Conservation (phyloP, 176 grass and related monocot species). For the Oryza rufipogon region DNA sequence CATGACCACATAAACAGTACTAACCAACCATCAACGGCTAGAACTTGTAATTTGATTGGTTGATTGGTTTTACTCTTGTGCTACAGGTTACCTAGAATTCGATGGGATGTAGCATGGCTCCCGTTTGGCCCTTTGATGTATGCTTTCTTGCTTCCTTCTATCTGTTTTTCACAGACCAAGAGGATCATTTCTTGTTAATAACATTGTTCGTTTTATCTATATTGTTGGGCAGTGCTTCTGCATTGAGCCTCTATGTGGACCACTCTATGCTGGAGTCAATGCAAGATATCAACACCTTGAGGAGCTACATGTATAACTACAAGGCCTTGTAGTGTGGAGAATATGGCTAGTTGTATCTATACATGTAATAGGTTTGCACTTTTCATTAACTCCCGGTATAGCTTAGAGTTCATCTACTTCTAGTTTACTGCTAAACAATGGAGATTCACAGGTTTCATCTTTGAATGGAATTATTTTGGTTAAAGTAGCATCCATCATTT, state of each 20-base stretch:
- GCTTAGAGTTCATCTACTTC: background rate
- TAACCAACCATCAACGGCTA: background rate
- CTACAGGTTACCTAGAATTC: conserved; percentile 71
- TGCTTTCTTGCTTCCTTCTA: conserved; percentile 1
- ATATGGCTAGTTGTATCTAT: background rate
- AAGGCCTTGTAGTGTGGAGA: conserved; percentile 60
- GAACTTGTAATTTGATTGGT: conserved; percentile 27
- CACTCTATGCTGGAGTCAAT: conserved; percentile 65
- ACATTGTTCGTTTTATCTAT: conserved; percentile 26
- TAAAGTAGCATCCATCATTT: no score
- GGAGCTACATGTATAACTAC: conserved; percentile 86
- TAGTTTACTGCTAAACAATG: background rate
- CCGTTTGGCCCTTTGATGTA: conserved; percentile 83
- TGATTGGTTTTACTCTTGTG: conserved; percentile 10
- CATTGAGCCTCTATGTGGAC: conserved; percentile 74
- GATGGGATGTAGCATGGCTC: conserved; percentile 85
- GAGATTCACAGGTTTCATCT: background rate
- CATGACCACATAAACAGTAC: conserved; percentile 1
- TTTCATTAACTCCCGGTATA: background rate
- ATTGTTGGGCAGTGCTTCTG: conserved; percentile 63
- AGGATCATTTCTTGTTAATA: background rate
- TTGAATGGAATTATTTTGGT: background rate
- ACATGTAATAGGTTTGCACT: background rate
- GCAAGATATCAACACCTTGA: conserved; percentile 73
- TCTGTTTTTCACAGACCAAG: background rate